Evolutionary conservation across 2,329 filamentous ascomycete species (phyloP), one percentile per base, ranked within the genome.

Genomic region (Fusarium zealandicum): DNA sequence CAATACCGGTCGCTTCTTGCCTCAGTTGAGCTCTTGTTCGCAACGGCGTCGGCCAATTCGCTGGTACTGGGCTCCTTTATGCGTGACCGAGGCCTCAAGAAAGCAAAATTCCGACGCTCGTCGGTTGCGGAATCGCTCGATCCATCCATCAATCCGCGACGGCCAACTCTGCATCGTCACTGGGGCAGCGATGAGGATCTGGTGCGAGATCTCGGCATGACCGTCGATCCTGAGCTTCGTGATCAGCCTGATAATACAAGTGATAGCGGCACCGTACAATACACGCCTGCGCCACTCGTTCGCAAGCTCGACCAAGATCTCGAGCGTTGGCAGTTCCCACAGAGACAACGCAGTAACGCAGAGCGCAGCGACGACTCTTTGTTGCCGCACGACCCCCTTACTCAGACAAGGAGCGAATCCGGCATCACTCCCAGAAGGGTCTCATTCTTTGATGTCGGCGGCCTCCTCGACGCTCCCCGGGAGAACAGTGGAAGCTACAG

Each of bases 181-280:
- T 93, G 90, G 87, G 92, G 91, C 36, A 96, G 92, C 64, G 93
- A 98, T 66, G 92, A 96, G 69, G 92, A 98, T 70, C 82, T 98
- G 1, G 92, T 96, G 5, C 81, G 89, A 43, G 90, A 88, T 55
- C 68, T 96, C 4, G 93, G 93, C 7, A 84, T 93, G 32, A 84
- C 89, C 11, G 81, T 86, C 4, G 78, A 82, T 32, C 79, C 78
- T 1, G 78, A 82, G 48, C 69, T 87, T 14, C 78, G 81, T 27
- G 74, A 78, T 10, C 66, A 61, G 2, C 71, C 68, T 3, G 63
- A 67, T 16, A 62, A 62, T 3, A 58, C 60, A 2, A 65, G 67
- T 12, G 68, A 70, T 20, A 65, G 67, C 22, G 67, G 66, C 31
- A 65, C 63, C 36, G 63, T 70, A 3, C 71, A 70, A 18, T 73